phyloP scores from a whole-genome alignment of 805 yeast genomes.

The Schwanniomyces pseudopolymorphus region DNA sequence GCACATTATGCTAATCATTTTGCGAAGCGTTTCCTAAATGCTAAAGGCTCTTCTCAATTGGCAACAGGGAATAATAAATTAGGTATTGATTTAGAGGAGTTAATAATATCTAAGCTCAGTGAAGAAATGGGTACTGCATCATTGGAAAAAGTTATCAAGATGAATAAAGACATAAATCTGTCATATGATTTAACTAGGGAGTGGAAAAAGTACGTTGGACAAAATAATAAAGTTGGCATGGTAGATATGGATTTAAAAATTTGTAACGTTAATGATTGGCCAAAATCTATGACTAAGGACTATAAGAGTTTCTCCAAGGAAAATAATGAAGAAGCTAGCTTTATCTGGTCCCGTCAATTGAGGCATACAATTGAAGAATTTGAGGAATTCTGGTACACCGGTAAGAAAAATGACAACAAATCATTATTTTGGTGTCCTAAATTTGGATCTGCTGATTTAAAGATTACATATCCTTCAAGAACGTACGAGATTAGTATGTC shows the following conservation, averaged over 20 bases:
- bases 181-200: slow-evolving; percentile 38
- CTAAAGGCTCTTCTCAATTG: slow-evolving; percentile 24
- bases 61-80: slow-evolving; percentile 29
- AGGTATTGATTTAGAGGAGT: slow-evolving; percentile 65
- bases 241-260: slow-evolving; percentile 42
- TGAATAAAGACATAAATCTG: slow-evolving; percentile 76
- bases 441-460: slow-evolving; percentile 79
- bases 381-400: slow-evolving; percentile 42
- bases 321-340: slow-evolving; percentile 14
- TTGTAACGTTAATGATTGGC: slow-evolving; percentile 46
- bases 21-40: slow-evolving; percentile 66
- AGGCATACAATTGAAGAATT: slow-evolving; percentile 35
- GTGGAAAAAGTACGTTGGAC: slow-evolving; percentile 27
- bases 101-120: slow-evolving; percentile 62
- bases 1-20: slow-evolving; percentile 81
- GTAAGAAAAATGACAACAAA: slow-evolving; percentile 41
- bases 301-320: slow-evolving; percentile 30
- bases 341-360: slow-evolving; percentile 42
- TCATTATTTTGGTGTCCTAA: slow-evolving; percentile 72
- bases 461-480: slow-evolving; percentile 64
- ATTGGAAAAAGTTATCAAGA: slow-evolving; percentile 77
- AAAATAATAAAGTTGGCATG: slow-evolving; percentile 10
- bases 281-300: slow-evolving; percentile 46
- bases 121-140: slow-evolving; percentile 79
- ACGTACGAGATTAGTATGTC: slow-evolving; percentile 81